Base-by-base conservation (phyloP, 1,139 yeast species). In the Geotrichum fermentans region DNA sequence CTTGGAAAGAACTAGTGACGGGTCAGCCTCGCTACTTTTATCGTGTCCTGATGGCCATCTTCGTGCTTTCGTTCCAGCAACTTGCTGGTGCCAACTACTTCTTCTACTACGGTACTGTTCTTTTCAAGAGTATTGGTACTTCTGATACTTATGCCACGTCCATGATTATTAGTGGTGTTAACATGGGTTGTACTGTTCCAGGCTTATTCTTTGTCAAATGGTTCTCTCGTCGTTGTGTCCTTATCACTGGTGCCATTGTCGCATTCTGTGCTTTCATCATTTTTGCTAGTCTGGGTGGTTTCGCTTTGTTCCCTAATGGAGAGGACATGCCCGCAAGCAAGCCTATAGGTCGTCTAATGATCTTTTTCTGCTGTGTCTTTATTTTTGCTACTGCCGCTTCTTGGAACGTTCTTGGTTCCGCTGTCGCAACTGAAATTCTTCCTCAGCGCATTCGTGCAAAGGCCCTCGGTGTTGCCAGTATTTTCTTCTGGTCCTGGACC, bases 331-430 rank as follows among this genome's bases (percentile, higher is more conserved):
- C 28, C 11, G 47, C 21, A 2, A 37, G 26, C 16, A 3, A 17
- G 1, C 71, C 83, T 54, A 79, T 83, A 47, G 92, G 92, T 67
- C 71, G 80, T 65, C 86, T 83, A 53, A 76, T 80, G 87, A 83
- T 87, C 65, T 81, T 84, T 60, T 77, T 87, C 59, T 79, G 89
- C 29, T 83, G 92, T 67, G 65, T 84, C 54, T 88, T 80, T 71
- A 84, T 88, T 55, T 83, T 83, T 77, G 82, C 78, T 73, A 87
- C 86, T 64, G 92, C 95, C 32, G 76, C 83, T 35, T 80, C 95
- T 7, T 86, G 95, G 95, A 95, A 90, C 54, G 92, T 94, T 61
- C 79, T 82, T 62, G 82, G 82, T 42, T 87, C 80, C 78, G 83
- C 83, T 51, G 80, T 84, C 58, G 78, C 82, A 49, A 82, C 92